Evolutionary conservation across 2,329 filamentous ascomycete species (phyloP).

Genomic region (Ophiocordyceps sinensis): DNA sequence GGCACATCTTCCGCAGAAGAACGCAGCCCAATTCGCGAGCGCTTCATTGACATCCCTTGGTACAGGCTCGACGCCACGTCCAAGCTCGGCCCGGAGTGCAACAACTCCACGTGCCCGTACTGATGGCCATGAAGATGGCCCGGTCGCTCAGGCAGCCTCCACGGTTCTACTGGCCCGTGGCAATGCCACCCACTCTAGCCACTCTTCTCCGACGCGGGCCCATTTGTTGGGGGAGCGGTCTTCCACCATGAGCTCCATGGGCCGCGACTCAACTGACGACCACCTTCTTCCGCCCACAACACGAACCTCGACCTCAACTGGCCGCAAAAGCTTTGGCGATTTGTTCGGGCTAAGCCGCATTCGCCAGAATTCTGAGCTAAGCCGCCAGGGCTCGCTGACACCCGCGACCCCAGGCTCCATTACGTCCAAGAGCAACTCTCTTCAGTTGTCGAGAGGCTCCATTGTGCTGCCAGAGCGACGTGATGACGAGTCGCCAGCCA

Average conservation of each 20-base stretch:
- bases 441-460: slow-evolving; percentile 61
- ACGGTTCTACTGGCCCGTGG: slow-evolving; percentile 30
- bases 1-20: slow-evolving; percentile 64
- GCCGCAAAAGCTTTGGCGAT: slow-evolving; percentile 85
- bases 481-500: slow-evolving; percentile 80
- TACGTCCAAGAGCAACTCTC: slow-evolving; percentile 68
- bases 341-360: slow-evolving; percentile 66
- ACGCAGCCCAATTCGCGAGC: slow-evolving; percentile 21
- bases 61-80: slow-evolving; percentile 16
- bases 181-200: slow-evolving; percentile 32
- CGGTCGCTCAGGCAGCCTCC: slow-evolving; percentile 19
- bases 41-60: slow-evolving; percentile 28
- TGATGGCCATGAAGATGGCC: slow-evolving; percentile 7
- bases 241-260: slow-evolving; percentile 76
- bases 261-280: slow-evolving; percentile 57
- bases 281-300: slow-evolving; percentile 50
- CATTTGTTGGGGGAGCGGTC: slow-evolving; percentile 60
- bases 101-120: slow-evolving; percentile 10
- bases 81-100: slow-evolving; percentile 19
- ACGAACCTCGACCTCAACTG: slow-evolving; percentile 78
- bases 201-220: slow-evolving; percentile 53
- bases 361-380: slow-evolving; percentile 66
- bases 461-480: slow-evolving; percentile 61
- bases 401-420: slow-evolving; percentile 55
- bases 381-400: slow-evolving; percentile 53